A percentile compares a stretch with the other conserved stretches of the same genome.
Conservation (phyloP, 345 rosid genomes). For the Erodium maritimum region DNA sequence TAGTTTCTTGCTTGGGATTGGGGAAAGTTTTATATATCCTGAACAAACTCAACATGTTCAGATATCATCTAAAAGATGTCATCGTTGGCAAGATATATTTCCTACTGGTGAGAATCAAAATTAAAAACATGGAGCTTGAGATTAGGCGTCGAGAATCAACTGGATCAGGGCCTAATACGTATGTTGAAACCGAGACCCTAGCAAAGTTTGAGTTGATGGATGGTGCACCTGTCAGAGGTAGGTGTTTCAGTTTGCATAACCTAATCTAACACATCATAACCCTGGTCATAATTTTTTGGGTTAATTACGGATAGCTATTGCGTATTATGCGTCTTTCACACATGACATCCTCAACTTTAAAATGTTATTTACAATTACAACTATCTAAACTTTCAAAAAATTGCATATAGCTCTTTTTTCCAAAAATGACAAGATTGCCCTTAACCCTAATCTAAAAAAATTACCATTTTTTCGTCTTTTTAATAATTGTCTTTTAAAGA, state of each 20-base stretch:
- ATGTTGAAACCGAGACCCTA: slow-evolving; percentile 54
- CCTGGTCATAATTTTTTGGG: too few species aligned
- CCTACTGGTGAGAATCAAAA: slow-evolving; percentile 51
- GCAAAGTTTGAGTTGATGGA: slow-evolving; percentile 64
- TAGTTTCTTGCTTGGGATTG: neutral
- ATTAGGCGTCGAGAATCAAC: slow-evolving; percentile 57
- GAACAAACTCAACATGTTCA: slow-evolving; percentile 9
- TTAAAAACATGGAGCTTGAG: slow-evolving; percentile 61
- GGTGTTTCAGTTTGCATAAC: neutral
- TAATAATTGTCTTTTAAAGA: too few species aligned
- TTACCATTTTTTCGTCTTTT: too few species aligned
- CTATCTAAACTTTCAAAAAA: too few species aligned
- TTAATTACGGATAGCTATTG: too few species aligned
- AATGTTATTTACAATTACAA: too few species aligned
- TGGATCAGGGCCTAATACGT: slow-evolving; percentile 52
- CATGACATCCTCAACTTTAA: too few species aligned
- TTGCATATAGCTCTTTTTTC: too few species aligned
- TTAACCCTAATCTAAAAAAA: too few species aligned
- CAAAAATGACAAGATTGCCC: too few species aligned
- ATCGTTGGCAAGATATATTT: slow-evolving; percentile 52
- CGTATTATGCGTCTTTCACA: too few species aligned
- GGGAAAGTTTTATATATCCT: neutral
- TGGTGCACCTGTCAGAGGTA: slow-evolving; percentile 60
- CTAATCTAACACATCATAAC: neutral
- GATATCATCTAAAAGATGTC: slow-evolving; percentile 57